Base-by-base conservation (phyloP, 176 grass and related monocot genomes). In the Paspalum notatum region DNA sequence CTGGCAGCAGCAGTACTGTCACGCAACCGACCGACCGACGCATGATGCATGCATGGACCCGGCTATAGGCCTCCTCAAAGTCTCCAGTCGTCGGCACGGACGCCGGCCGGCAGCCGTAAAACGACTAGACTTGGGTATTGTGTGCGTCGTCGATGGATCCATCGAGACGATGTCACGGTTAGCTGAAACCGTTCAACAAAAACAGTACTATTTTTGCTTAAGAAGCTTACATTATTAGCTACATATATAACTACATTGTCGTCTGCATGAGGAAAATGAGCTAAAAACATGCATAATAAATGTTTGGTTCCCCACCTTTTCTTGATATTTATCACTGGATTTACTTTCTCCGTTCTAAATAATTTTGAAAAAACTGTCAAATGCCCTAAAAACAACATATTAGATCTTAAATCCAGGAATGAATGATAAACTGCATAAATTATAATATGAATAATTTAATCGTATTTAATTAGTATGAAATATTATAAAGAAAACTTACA, bases 61-160 rank as follows among this genome's bases (percentile, higher is more conserved):
- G 14, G 40, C 41, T 66, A 52, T 66, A 52, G 74, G n/a, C 17
- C 8, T 20, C 49, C 83, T 89, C 87, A 89, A 85, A 85, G 83
- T 89, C 82, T 6, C 40, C 59, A 25, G 64, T 85, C 83, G 72
- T 55, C 64, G 69, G 82, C 87, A 76, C 63, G 77, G 64, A 17
- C 63, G 16, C 32, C 32, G 3, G 32, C 1, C 0, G 39, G 24
- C 70, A 53, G 27, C 13, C 57, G 44, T 80, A 64, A 68, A 63
- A 56, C 4, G 82, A 54, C 76, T 55, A 69, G 62, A 80, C 75
- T 83, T 42, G 18, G 42, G 22, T 24, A 38, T 39, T 9, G 37
- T 44, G 62, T 27, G 27, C 49, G 48, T 6, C 5, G 18, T 32
- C 15, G 11, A 72, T 20, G 15, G 11, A 9, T 42, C 17, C 63